These are phyloP conservation scores for Clitocybe nebularis DNA, from an alignment of 1,284 basidiomycete species.

Conservation along the genomic window DNA sequence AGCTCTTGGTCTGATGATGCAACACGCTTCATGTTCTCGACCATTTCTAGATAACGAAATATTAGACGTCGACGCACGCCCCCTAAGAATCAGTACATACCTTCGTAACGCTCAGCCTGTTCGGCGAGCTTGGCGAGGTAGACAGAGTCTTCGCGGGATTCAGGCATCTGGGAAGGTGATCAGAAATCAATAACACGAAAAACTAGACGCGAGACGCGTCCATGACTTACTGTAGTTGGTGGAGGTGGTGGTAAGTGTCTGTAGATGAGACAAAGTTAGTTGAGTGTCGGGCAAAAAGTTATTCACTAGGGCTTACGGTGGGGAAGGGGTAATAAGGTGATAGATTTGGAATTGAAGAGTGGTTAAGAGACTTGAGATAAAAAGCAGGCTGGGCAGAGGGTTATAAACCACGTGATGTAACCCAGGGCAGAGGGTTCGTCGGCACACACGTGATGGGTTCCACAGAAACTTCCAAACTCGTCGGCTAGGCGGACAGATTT, in stretches of 20 bases:
- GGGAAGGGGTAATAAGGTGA: constrained; percentile 26
- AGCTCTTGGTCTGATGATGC: constrained; percentile 97
- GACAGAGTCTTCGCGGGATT: constrained; percentile 93
- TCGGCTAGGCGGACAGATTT: no score
- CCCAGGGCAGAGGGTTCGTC: constrained; percentile 38
- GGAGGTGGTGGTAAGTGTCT: constrained; percentile 9
- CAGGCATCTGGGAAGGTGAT: constrained; percentile 58
- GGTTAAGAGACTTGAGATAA: constrained; percentile 27
- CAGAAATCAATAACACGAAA: constrained; percentile 18
- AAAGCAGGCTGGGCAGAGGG: constrained; percentile 44
- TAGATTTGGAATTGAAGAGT: constrained; percentile 24
- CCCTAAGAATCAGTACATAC: constrained; percentile 34
- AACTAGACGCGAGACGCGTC: constrained; percentile 39
- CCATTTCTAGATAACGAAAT: constrained; percentile 74
- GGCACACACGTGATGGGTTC: constrained; percentile 26
- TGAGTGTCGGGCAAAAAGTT: no score
- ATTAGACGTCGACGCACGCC: not conserved
- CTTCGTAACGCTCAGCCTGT: constrained; percentile 98
- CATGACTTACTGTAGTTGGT: constrained; percentile 24
- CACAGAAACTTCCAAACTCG: constrained; percentile 23
- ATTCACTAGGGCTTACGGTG: constrained; percentile 23
- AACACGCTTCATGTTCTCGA: constrained; percentile 98
- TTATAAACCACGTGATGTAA: constrained; percentile 34
- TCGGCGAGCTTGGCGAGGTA: constrained; percentile 99
- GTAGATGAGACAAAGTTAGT: no score